Percentiles rank a stretch among this genome's conserved stretches.
Evolutionary conservation across 495 filamentous ascomycete genomes (phyloP).

Genomic region (Parachaetomium inaequale): DNA sequence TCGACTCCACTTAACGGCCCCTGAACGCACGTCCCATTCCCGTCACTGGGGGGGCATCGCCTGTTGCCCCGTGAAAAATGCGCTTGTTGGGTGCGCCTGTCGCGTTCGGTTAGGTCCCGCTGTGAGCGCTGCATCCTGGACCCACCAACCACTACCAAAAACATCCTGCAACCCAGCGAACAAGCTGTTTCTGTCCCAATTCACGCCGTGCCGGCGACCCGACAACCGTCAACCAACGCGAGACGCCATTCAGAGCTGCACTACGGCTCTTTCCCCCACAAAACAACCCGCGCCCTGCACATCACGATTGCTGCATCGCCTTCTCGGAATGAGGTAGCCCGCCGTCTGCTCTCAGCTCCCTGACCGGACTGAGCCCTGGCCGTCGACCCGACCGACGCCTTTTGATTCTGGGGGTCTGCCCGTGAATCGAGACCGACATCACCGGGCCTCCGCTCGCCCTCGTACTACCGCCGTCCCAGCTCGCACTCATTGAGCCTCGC

Average conservation of each 20-base stretch:
- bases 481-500: slow-evolving; percentile 8
- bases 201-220: slow-evolving; percentile 21
- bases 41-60: neutral
- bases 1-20: slow-evolving; percentile 6
- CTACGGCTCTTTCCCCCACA: neutral
- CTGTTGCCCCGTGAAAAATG: slow-evolving; percentile 28
- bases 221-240: slow-evolving; percentile 11
- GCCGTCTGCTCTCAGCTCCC: slow-evolving; percentile 50
- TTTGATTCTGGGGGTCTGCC: slow-evolving; percentile 15
- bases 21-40: slow-evolving; percentile 12
- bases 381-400: slow-evolving; percentile 10
- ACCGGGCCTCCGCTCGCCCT: neutral
- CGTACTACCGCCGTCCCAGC: neutral
- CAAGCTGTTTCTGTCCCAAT: slow-evolving; percentile 2
- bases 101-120: slow-evolving; percentile 5
- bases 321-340: slow-evolving; percentile 51
- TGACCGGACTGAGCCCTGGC: slow-evolving; percentile 48
- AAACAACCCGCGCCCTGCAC: slow-evolving; percentile 16
- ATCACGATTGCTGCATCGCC: slow-evolving; percentile 23
- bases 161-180: slow-evolving; percentile 19
- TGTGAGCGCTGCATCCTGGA: slow-evolving; percentile 5
- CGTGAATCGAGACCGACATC: slow-evolving; percentile 3
- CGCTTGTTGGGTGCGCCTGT: slow-evolving; percentile 7
- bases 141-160: slow-evolving; percentile 21
- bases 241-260: slow-evolving; percentile 15